Conservation (phyloP, 2,329 filamentous ascomycete species). For the Hymenoscyphus fraxineus region DNA sequence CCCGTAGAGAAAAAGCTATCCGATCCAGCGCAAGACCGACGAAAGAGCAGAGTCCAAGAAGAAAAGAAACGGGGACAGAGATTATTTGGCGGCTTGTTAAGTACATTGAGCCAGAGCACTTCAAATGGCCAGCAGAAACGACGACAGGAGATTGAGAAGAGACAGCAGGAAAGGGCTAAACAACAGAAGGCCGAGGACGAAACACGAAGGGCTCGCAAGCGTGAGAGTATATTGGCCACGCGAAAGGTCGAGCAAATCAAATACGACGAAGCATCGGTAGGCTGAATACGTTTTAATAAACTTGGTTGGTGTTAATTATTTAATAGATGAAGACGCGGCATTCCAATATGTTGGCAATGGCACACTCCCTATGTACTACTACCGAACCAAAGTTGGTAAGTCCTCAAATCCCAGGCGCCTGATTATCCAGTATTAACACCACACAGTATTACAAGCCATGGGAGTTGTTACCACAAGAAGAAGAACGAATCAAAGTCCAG, state of each 20-base stretch:
- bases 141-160: slow-evolving; percentile 76
- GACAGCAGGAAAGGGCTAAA: slow-evolving; percentile 72
- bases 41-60: slow-evolving; percentile 53
- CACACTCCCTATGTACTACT: slow-evolving; percentile 69
- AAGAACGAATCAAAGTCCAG: slow-evolving; percentile 68
- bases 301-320: slow-evolving; percentile 10
- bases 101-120: slow-evolving; percentile 64
- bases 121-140: slow-evolving; percentile 61
- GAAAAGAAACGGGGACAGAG: slow-evolving; percentile 83
- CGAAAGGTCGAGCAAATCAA: slow-evolving; percentile 67
- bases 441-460: slow-evolving; percentile 80
- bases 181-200: slow-evolving; percentile 69
- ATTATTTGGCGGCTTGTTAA: slow-evolving; percentile 71
- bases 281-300: background rate
- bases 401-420: slow-evolving; percentile 21
- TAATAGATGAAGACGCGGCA: slow-evolving; percentile 62
- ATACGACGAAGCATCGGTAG: slow-evolving; percentile 73
- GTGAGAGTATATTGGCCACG: slow-evolving; percentile 56
- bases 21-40: slow-evolving; percentile 32
- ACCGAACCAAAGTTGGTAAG: slow-evolving; percentile 71
- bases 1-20: slow-evolving; percentile 25
- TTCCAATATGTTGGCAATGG: slow-evolving; percentile 64
- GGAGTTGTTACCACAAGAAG: slow-evolving; percentile 66
- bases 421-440: background rate
- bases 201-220: slow-evolving; percentile 60